phyloP scores from a whole-genome alignment of 2,329 filamentous ascomycete species.

The Geosmithia morbida region DNA sequence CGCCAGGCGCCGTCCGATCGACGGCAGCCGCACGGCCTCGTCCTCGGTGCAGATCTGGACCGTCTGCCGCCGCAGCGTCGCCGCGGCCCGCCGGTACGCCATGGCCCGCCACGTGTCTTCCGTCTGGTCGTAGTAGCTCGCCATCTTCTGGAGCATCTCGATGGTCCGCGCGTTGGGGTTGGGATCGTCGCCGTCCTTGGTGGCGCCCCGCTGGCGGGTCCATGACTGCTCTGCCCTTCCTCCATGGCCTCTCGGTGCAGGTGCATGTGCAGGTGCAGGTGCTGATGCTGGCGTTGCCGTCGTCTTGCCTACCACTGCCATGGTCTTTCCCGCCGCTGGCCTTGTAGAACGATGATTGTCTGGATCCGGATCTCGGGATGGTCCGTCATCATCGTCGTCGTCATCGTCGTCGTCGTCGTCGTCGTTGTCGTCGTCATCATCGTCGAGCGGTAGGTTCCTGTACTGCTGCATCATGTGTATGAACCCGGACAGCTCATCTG shows the following conservation, averaged over 20 bases:
- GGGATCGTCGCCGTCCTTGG: constrained; percentile 21
- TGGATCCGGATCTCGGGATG: too few relatives aligned
- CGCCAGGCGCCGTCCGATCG: constrained; percentile 60
- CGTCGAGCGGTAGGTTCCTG: constrained; percentile 41
- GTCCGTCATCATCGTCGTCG: too few relatives aligned
- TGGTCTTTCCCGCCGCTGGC: too few relatives aligned
- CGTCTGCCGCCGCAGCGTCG: constrained; percentile 53
- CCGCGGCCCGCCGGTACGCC: constrained; percentile 66
- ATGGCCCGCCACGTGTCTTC: constrained; percentile 63
- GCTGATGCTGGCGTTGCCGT: too few relatives aligned
- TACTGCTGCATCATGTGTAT: constrained; percentile 49
- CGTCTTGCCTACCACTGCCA: too few relatives aligned
- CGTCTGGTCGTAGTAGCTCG: constrained; percentile 59
- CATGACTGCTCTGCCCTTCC: constrained; percentile 28
- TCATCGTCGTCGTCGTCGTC: constrained; percentile 23
- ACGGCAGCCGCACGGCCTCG: constrained; percentile 52
- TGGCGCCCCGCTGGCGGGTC: constrained; percentile 38
- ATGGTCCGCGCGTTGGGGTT: constrained; percentile 70
- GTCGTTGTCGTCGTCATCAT: constrained; percentile 31
- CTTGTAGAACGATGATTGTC: constrained; percentile 1
- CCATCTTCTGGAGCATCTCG: constrained; percentile 63
- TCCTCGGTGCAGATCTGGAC: constrained; percentile 50
- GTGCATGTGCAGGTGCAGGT: too few relatives aligned
- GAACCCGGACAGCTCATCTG: constrained; percentile 46
- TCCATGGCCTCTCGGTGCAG: not conserved